Conservation (phyloP, 1,139 yeast genomes). For the Taphrina flavorubra region DNA sequence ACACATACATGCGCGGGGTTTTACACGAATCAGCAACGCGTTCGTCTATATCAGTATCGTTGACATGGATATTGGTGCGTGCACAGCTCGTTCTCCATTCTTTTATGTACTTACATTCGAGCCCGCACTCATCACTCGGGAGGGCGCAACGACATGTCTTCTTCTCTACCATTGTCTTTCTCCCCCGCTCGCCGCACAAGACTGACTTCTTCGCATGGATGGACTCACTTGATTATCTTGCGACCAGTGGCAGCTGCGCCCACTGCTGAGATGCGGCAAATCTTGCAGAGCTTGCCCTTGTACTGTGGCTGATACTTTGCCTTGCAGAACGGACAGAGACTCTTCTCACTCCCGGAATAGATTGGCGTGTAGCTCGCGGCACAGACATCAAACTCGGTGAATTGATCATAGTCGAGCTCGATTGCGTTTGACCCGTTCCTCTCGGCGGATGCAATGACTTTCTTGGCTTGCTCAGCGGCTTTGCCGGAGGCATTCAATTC, state of each 20-base stretch:
- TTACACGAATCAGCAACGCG: too few species aligned
- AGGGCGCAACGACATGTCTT: neutral
- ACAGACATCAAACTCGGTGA: constrained; percentile 88
- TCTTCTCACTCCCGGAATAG: constrained; percentile 72
- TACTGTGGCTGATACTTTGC: constrained; percentile 80
- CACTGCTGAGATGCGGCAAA: constrained; percentile 76
- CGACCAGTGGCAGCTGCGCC: constrained; percentile 95
- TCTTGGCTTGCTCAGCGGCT: constrained; percentile 79
- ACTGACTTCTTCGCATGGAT: too few species aligned
- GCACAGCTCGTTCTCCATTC: too few species aligned
- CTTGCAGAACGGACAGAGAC: constrained; percentile 85
- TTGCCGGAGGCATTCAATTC: constrained; percentile 71
- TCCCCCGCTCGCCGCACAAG: neutral
- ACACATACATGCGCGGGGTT: too few species aligned
- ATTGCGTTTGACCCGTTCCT: constrained; percentile 80
- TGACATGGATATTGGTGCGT: too few species aligned
- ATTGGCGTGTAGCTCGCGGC: constrained; percentile 87
- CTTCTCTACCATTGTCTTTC: neutral
- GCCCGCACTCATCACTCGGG: too few species aligned
- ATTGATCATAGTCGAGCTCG: constrained; percentile 87
- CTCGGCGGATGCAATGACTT: constrained; percentile 80
- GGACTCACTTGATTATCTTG: constrained; percentile 24
- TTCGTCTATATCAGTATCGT: too few species aligned
- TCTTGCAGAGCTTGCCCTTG: constrained; percentile 77
- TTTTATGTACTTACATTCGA: too few species aligned